These are phyloP conservation scores for Hibiscus syriacus DNA, from an alignment of 345 rosid genomes.

Conservation along the genomic window DNA sequence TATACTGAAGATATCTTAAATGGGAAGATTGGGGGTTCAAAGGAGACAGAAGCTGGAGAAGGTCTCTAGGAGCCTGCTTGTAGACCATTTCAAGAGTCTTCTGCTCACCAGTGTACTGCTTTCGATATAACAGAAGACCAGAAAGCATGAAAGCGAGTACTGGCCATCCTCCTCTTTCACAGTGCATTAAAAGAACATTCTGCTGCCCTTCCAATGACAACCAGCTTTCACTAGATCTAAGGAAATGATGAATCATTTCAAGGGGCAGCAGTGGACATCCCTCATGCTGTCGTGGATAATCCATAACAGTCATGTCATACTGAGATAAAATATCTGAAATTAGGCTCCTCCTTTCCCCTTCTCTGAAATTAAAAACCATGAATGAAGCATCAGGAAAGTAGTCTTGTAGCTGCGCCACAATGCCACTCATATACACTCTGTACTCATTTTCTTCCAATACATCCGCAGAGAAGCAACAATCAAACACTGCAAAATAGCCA, in stretches of 20 bases:
- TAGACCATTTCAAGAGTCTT: constrained; percentile 98
- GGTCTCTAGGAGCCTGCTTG: constrained; percentile 95
- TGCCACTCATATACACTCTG: constrained; percentile 86
- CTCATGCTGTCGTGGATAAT: constrained; percentile 89
- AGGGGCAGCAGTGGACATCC: constrained; percentile 80
- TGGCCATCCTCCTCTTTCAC: constrained; percentile 97
- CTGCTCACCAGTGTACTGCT: constrained; percentile 86
- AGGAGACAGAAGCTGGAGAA: constrained; percentile 73
- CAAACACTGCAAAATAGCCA: constrained; percentile 62
- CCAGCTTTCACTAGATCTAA: constrained; percentile 94
- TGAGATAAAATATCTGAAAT: constrained; percentile 76
- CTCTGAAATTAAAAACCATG: constrained; percentile 97
- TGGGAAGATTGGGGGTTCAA: constrained; percentile 93
- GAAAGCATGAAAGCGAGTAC: constrained; percentile 97
- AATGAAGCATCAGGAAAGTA: constrained; percentile 91
- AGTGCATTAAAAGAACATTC: constrained; percentile 89
- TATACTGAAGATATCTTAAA: constrained; percentile 92
- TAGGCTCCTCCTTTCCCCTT: constrained; percentile 88
- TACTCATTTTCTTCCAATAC: constrained; percentile 91
- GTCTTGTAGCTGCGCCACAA: constrained; percentile 91
- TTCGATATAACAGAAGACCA: constrained; percentile 73
- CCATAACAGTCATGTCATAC: constrained; percentile 98
- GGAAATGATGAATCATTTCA: constrained; percentile 93
- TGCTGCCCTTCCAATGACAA: constrained; percentile 87
- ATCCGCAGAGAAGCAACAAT: constrained; percentile 96